Conservation (phyloP, 2,329 filamentous ascomycete species). For the Sporothrix luriei region DNA sequence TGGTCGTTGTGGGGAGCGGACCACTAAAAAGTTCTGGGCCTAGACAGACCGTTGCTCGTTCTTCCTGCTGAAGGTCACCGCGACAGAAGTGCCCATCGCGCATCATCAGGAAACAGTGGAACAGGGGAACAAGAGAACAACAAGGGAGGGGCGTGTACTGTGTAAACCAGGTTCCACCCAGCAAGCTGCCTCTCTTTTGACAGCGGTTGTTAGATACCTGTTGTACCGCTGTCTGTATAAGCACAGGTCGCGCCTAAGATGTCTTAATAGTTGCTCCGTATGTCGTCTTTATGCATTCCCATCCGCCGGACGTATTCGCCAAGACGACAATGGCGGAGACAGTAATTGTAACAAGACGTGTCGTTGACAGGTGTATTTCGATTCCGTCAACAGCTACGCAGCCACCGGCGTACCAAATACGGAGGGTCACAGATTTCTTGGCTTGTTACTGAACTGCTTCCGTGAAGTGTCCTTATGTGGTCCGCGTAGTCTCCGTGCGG, state of each 20-base stretch:
- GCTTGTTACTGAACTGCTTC: neutral
- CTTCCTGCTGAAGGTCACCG: constrained; percentile 7
- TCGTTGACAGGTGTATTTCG: constrained; percentile 1
- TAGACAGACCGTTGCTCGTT: neutral
- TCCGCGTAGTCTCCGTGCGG: neutral
- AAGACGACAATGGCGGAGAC: constrained; percentile 8
- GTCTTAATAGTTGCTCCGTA: neutral
- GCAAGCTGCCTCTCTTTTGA: constrained; percentile 1
- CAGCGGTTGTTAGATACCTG: no score
- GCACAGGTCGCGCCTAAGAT: no score
- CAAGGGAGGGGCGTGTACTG: constrained; percentile 3
- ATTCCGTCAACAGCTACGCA: neutral
- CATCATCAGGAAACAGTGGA: constrained; percentile 17
- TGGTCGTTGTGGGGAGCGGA: constrained; percentile 10
- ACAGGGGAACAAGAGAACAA: neutral
- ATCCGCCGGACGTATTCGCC: neutral
- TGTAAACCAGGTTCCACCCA: neutral
- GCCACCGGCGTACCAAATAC: neutral
- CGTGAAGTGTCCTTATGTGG: neutral
- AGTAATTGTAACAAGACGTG: neutral
- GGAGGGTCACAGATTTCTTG: neutral
- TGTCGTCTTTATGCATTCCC: neutral
- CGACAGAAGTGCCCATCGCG: constrained; percentile 11
- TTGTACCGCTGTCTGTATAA: no score
- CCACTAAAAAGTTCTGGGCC: constrained; percentile 24